Conservation (phyloP, 2,329 filamentous ascomycete species). For the Ophiosphaerella korrae region DNA sequence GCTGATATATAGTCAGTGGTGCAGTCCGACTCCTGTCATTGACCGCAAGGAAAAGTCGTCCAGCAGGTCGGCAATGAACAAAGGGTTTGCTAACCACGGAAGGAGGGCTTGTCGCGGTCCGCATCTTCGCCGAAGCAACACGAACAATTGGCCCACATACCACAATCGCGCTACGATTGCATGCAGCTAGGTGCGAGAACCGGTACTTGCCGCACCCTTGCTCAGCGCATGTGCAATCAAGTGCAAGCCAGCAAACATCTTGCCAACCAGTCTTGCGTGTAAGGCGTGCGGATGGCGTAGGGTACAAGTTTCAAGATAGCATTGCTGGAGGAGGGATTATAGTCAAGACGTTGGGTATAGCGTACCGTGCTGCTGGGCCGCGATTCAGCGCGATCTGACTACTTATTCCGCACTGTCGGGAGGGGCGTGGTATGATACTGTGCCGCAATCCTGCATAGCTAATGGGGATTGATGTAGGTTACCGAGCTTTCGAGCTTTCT, state of each 20-base stretch:
- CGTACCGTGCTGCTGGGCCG: conserved; percentile 1
- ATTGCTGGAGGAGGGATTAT: too few relatives aligned
- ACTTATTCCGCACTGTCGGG: conserved; percentile 1
- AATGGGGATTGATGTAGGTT: background rate
- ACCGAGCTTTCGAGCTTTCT: background rate
- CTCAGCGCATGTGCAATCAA: background rate
- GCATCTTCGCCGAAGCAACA: background rate
- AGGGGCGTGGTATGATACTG: background rate
- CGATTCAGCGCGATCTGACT: conserved; percentile 1
- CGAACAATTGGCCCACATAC: background rate
- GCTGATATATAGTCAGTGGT: too few relatives aligned
- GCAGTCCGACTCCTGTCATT: too few relatives aligned
- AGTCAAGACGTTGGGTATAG: background rate
- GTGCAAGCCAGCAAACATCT: too few relatives aligned
- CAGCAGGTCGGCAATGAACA: too few relatives aligned
- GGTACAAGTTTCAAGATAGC: background rate
- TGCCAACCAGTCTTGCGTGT: too few relatives aligned
- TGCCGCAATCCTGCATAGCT: conserved; percentile 7
- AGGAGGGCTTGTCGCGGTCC: background rate
- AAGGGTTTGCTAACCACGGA: background rate
- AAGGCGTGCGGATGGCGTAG: background rate
- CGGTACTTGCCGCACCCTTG: conserved; percentile 5
- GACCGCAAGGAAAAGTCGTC: too few relatives aligned
- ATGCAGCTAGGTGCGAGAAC: background rate
- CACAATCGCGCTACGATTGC: too few relatives aligned